Evolutionary conservation across 257 asterid genomes (phyloP).

Genomic region (Jasminum sambac): DNA sequence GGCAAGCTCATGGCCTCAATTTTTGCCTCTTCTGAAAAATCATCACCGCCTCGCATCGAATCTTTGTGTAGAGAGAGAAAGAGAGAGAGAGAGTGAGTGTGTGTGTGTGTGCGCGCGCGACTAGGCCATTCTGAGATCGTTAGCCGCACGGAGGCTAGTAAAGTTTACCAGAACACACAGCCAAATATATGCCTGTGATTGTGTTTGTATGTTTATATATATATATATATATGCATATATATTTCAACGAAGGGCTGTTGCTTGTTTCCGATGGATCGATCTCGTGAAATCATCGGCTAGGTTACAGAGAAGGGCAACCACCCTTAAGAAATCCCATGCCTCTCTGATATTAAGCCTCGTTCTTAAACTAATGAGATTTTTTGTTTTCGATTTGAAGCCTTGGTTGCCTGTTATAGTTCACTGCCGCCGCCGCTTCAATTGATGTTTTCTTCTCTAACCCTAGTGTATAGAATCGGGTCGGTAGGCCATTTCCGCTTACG

Average conservation of each 20-base stretch:
- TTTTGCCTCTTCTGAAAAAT: neutral
- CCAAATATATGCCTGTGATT: neutral
- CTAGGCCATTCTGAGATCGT: no score
- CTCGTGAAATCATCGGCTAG: neutral
- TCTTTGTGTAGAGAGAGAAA: neutral
- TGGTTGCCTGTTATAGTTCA: neutral
- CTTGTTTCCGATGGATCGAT: neutral
- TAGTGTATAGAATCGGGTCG: neutral
- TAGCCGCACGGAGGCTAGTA: no score
- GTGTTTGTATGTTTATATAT: neutral
- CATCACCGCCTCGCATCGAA: neutral
- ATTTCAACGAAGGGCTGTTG: neutral
- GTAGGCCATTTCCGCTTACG: no score
- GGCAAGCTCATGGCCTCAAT: neutral
- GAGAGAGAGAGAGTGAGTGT: neutral
- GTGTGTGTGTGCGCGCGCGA: no score
- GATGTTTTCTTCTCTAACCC: neutral
- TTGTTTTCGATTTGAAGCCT: neutral
- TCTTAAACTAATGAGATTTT: neutral
- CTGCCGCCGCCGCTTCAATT: neutral
- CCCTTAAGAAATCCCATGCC: conserved; percentile 4
- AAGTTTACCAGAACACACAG: neutral
- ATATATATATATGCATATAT: neutral
- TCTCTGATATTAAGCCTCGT: conserved; percentile 3
- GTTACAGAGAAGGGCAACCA: conserved; percentile 6